Evolutionary conservation across 2,329 filamentous ascomycete species (phyloP), one percentile per base, ranked within the genome.

Genomic region (Aspergillus neoniger): DNA sequence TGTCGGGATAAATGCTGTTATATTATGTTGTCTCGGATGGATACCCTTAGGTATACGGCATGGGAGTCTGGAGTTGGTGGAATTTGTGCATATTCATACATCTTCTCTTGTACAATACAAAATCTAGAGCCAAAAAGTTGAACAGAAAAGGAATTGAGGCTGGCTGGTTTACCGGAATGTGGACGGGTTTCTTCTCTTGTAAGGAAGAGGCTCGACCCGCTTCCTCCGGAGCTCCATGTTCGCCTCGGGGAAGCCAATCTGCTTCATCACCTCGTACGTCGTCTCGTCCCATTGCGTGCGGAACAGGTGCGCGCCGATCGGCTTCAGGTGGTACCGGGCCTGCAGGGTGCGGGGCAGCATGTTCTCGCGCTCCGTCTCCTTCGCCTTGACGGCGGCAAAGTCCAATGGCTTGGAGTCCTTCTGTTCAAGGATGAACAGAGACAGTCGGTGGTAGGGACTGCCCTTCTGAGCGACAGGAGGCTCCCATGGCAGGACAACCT

Each of bases 381-480:
- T 75, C 67, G 84, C 79, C 69, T 82, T 83, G 47, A 92, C 78
- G 60, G 81, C 78, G 41, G 79, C 80, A 25, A 84, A 77, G 70
- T 92, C 86, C 65, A 92, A 72, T 3, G 76, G 78, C 63, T 83
- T 70, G 57, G 84, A 86, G 57, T 86, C 80, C 55, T 84, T 81
- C 77, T 99, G 95, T 79, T 96, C 87, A 53, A 98, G 82, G 21
- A 99, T 81, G 73, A 95, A 90, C 62, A 98, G 80, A 51, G 89
- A 88, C 57, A 98, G 82, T 55, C 95, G 90, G 78, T 98, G 95
- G 79, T 98, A 97, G 1, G 91, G 91, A 2, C 89, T 86, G 59
- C 95, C 95, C 81, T 95, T 96, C 74, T 96, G 91, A 0, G 92
- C 88, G 72, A 90, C 91, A 1, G 95, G 90, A 0, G 94, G 89